Conservation (phyloP, 331 rosid species). For the Rosa hybrid region DNA sequence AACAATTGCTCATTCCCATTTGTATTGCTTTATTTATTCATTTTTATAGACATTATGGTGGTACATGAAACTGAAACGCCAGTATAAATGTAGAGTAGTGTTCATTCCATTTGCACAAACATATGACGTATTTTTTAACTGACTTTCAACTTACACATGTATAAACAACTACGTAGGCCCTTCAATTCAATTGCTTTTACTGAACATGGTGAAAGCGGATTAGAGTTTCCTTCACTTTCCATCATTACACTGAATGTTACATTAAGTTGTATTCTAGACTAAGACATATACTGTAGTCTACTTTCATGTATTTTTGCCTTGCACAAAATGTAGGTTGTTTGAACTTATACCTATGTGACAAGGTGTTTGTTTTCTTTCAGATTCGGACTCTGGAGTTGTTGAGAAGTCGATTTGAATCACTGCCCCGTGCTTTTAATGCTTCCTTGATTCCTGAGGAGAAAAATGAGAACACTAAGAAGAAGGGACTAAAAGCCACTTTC, state of each 20-base stretch:
- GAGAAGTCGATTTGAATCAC: conserved; percentile 78
- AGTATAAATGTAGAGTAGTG: not conserved
- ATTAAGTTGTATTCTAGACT: not conserved
- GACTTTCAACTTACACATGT: not conserved
- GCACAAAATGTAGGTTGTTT: conserved; percentile 11
- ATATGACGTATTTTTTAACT: too few relatives aligned
- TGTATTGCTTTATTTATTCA: not conserved
- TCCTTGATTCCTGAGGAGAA: conserved; percentile 71
- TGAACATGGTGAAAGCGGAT: not conserved
- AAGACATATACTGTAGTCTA: not conserved
- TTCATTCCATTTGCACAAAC: not conserved
- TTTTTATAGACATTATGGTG: not conserved
- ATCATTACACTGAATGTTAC: not conserved
- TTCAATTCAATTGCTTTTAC: not conserved
- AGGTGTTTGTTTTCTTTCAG: conserved; percentile 49
- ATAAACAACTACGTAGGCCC: not conserved
- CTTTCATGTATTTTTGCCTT: conserved; percentile 1
- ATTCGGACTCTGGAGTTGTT: conserved; percentile 85
- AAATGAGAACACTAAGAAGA: conserved; percentile 46
- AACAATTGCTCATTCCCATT: not conserved
- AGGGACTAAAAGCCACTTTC: conserved; percentile 62
- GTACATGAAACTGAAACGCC: not conserved
- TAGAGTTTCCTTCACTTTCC: not conserved
- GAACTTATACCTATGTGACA: conserved; percentile 26
- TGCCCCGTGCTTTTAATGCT: conserved; percentile 87